phyloP scores from a whole-genome alignment of 768 basidiomycete genomes.

The Phylloporus sp. region DNA sequence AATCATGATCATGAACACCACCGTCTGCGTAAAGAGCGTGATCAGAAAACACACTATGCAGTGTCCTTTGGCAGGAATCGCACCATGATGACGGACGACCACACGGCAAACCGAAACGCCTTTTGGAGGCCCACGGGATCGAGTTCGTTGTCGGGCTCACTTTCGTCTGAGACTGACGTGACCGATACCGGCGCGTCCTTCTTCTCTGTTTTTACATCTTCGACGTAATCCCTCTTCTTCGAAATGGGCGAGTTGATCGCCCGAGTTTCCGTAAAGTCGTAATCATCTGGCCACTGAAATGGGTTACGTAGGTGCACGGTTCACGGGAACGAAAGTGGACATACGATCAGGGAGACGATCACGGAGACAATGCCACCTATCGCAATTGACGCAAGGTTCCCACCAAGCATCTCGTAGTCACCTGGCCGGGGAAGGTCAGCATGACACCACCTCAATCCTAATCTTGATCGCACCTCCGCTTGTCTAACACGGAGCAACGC shows the following conservation, averaged over 20 bases:
- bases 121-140: constrained; percentile 60
- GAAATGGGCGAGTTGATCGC: constrained; percentile 53
- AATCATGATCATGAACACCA: constrained; percentile 66
- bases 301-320: not conserved
- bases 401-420: constrained; percentile 75
- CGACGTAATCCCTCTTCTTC: constrained; percentile 15
- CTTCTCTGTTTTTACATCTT: constrained; percentile 35
- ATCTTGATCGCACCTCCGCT: constrained; percentile 43
- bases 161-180: constrained; percentile 34
- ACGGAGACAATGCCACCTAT: constrained; percentile 75
- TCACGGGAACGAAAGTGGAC: constrained; percentile 15
- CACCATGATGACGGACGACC: constrained; percentile 65
- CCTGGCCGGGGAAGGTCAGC: constrained; percentile 20
- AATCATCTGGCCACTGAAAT: constrained; percentile 70
- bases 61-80: constrained; percentile 15
- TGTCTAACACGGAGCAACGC: constrained; percentile 29
- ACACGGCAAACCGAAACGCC: constrained; percentile 78
- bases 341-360: constrained; percentile 56
- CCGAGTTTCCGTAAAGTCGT: constrained; percentile 75
- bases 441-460: constrained; percentile 3
- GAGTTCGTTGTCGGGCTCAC: constrained; percentile 50
- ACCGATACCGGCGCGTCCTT: constrained; percentile 29
- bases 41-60: not conserved
- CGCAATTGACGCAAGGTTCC: constrained; percentile 82
- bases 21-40: constrained; percentile 33